Evolutionary conservation across 306 rosid species (phyloP), one percentile per base, ranked within the genome.

Genomic region (Quercus ilex): DNA sequence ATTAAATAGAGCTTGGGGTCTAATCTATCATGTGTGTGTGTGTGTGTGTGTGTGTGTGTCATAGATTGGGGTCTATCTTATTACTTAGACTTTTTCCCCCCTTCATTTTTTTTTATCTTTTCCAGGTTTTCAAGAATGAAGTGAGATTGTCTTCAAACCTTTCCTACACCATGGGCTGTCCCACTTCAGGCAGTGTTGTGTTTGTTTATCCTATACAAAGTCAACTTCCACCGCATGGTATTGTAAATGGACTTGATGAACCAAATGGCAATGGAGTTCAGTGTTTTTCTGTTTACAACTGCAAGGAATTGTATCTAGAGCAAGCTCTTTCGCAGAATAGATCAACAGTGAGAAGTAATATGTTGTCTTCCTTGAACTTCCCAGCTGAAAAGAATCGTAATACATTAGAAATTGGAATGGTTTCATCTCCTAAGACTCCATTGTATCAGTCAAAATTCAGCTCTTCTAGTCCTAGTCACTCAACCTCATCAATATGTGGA

Each of bases 381-480:
- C 78, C 85, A 77, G 74, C 75, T 12, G 81, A 75, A 35, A 87
- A 86, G 68, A 77, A 82, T 60, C 73, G 12, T 74, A 77, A 57
- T 69, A 77, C 53, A 71, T 69, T 71, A 55, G 90, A 83, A 81
- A 88, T 72, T 84, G 91, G 85, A 74, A 56, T 35, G 67, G 41
- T 64, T 79, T 83, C 89, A 75, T 88, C 97, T 77, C 97, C 97
- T 33, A 88, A 60, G 76, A 93, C 98, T 70, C 98, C 98, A 73
- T 85, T 85, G 81, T 71, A 81, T 87, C 85, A 53, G 76, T 88
- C 90, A 51, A 87, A 76, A 77, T 60, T 82, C 33, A 80, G 88
- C 71, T 76, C 58, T 30, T 78, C 90, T 58, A 75, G 73, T 70
- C 80, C 51, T 51, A 72, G 57, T 80, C 85, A 81, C 73, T 59